Evolutionary conservation across 306 rosid species (phyloP), one percentile per base, ranked within the genome.

Genomic region (Prunus mira): DNA sequence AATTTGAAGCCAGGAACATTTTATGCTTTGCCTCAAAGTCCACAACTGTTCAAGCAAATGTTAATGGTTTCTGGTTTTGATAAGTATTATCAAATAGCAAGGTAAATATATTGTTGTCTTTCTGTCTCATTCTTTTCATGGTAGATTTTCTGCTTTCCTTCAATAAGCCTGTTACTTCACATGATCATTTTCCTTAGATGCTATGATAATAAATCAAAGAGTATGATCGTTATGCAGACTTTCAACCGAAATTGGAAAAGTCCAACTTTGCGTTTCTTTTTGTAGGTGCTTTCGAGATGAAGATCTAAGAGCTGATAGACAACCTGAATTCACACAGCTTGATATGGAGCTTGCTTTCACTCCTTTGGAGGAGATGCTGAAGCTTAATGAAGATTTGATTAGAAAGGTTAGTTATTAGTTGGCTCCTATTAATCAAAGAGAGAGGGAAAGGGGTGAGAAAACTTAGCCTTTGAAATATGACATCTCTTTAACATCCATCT

Each of bases 11-110:
- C 97, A 89, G 98, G 98, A 84, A 88, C 97, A 75, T 90, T 92
- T 87, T 95, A 90, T 78, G 97, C 97, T 57, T 86, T 95, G 88
- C 98, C 97, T 63, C 98, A 95, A 90, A 95, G 98, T 83, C 98
- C 98, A 1, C 97, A 90, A 86, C 88, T 95, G 70, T 95, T 92
- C 85, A 95, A 95, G 85, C 98, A 95, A 87, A 92, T 92, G 98
- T 85, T 95, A 76, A 92, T 90, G 98, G 97, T 95, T 22, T 87
- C 97, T 79, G 97, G 98, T 77, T 95, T 90, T 83, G 97, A 92
- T 74, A 92, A 84, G 84, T 95, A 95, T 75, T 95, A 95, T 79
- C 98, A 92, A 82, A 69, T 95, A 84, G 98, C 97, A 75, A 89
- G 97, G 98, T 92, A 75, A 67, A 24, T 20, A 38, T 72, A 81